Evolutionary conservation across 108 stramenopile species (phyloP), one percentile per base, ranked within the genome.

Genomic region (Aurantiochytrium sp.): DNA sequence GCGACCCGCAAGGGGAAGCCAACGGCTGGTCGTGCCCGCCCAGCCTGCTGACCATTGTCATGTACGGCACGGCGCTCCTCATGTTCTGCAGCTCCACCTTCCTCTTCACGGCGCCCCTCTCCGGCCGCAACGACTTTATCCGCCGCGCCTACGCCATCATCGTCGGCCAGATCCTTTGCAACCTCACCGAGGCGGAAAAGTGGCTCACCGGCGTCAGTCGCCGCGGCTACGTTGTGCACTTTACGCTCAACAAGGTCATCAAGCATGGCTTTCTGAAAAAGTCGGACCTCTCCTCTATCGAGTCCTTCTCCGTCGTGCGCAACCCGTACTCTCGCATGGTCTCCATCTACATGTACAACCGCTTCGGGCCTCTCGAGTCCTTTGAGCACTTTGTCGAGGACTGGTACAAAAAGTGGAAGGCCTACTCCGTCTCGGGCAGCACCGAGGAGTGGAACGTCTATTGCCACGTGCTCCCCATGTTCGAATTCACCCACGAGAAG

Each of bases 261-360:
- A 90, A 89, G n/a, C 88, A 94, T 65, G 94, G 90, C 32, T 93
- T 92, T 55, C 87, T 94, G 22, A 88, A 87, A 21, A 85, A 89
- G 19, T 69, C 92, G n/a, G 87, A 91, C 85, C 85, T 94, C 68
- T 92, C 91, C 52, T 54, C 69, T 4, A 88, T 92, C 4, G 91
- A 91, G 22, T 88, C 88, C 31, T 69, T 94, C 22, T 92, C 94
- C 91, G 92, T 94, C 52, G 92, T 94, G 10, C 86, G 94, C n/a
- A 93, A 94, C 69, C 94, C 93, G 2, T 94, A 94, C 85, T 87
- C 88, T 27, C 90, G 93, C 54, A 94, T 94, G 93, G 92, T 94
- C 10, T 88, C 87, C 88, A 91, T 94, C 34, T 94, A 94, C 65
- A 91, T 88, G 32, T 94, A 94, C 89, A 94, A 94, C 68, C 89